These are phyloP conservation scores for Lachnellula subtilissima DNA, from an alignment of 2,329 filamentous ascomycete genomes.

Conservation along the genomic window DNA sequence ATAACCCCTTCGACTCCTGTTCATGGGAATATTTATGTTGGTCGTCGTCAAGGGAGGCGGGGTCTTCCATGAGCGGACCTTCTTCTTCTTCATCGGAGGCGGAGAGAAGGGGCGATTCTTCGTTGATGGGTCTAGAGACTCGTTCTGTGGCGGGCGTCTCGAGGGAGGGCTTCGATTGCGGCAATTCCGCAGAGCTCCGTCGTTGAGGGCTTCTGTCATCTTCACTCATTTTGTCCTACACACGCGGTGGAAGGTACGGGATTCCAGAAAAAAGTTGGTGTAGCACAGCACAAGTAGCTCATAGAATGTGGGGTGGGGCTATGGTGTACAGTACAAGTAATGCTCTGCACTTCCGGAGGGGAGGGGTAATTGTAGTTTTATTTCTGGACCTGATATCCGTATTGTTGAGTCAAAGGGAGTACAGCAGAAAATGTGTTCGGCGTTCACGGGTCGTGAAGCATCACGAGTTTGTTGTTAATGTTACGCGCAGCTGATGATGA, in stretches of 20 bases:
- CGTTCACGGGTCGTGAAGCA: slow-evolving; percentile 7
- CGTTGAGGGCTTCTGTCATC: no score
- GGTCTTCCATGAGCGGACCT: slow-evolving; percentile 31
- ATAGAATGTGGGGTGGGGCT: no score
- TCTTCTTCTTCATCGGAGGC: slow-evolving; percentile 35
- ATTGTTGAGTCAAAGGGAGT: no score
- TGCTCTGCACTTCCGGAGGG: no score
- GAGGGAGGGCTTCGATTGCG: not conserved
- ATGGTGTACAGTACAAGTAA: no score
- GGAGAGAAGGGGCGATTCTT: slow-evolving; percentile 47
- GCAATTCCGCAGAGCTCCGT: no score
- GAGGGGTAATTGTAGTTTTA: no score
- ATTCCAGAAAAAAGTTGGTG: no score
- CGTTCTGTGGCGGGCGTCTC: slow-evolving; percentile 16
- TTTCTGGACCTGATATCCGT: not conserved
- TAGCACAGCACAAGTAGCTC: no score
- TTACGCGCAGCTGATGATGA: no score
- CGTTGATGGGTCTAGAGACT: slow-evolving; percentile 33
- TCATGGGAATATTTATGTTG: slow-evolving; percentile 49
- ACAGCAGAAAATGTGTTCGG: not conserved
- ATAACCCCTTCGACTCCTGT: slow-evolving; percentile 63
- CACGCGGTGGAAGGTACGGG: no score
- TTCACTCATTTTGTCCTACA: no score
- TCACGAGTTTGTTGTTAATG: slow-evolving; percentile 3
- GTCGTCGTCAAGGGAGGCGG: slow-evolving; percentile 36